These are phyloP conservation scores for Grosmannia penicillata DNA, from an alignment of 2,329 filamentous ascomycete genomes.

Conservation along the genomic window DNA sequence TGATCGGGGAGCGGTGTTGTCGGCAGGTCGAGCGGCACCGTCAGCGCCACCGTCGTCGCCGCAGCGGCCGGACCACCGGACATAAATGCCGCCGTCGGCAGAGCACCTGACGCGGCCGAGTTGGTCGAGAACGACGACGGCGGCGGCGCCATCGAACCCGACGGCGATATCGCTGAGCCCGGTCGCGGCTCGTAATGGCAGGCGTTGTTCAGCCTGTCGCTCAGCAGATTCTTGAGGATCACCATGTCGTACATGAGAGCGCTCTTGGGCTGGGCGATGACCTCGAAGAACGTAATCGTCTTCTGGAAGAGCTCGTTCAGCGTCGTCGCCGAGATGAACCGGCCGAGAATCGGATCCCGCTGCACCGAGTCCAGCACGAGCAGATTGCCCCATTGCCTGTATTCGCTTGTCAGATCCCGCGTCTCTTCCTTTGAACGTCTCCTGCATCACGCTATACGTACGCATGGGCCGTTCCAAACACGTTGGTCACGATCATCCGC, in stretches of 20 bases:
- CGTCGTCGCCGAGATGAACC: constrained; percentile 38
- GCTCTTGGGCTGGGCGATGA: constrained; percentile 58
- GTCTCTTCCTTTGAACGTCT: too few species aligned
- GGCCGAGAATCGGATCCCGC: constrained; percentile 45
- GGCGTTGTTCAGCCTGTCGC: constrained; percentile 1
- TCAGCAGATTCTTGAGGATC: constrained; percentile 47
- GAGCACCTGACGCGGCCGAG: too few species aligned
- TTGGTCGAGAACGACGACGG: background rate
- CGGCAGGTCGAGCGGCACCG: too few species aligned
- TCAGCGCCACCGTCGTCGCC: too few species aligned
- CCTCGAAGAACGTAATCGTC: constrained; percentile 63
- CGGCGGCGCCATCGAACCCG: background rate
- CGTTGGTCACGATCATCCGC: constrained; percentile 80
- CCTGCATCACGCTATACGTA: constrained; percentile 35
- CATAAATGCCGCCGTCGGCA: too few species aligned
- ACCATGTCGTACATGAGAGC: constrained; percentile 59
- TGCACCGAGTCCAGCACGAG: constrained; percentile 77
- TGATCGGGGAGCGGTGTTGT: too few species aligned
- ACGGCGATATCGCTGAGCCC: background rate
- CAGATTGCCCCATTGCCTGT: constrained; percentile 94
- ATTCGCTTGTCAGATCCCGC: background rate
- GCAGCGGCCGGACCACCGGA: too few species aligned
- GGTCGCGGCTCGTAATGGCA: background rate
- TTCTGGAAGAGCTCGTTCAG: constrained; percentile 49
- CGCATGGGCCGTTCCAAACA: constrained; percentile 92